These are phyloP conservation scores for Aspergillus sojae DNA, from an alignment of 2,329 filamentous ascomycete genomes.

Conservation along the genomic window DNA sequence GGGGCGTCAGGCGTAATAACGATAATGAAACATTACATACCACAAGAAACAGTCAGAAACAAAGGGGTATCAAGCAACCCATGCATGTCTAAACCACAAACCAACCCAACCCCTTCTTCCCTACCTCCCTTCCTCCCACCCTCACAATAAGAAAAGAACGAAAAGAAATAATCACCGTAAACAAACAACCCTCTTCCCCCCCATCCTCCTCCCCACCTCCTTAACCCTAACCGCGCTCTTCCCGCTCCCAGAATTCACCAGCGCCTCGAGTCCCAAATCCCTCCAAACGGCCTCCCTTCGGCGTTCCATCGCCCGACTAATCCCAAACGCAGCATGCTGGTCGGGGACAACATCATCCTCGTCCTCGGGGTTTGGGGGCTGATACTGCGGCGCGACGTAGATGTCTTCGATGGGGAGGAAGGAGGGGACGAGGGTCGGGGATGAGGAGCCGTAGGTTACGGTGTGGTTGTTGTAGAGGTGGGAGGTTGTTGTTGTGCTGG, in stretches of 20 bases:
- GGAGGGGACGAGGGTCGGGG: conserved; percentile 39
- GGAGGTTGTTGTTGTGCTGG: conserved; percentile 15
- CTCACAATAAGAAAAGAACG: not conserved
- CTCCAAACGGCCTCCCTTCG: conserved; percentile 59
- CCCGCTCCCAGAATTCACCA: conserved; percentile 22
- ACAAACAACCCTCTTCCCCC: conserved; percentile 40
- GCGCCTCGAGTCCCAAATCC: conserved; percentile 48
- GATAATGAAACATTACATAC: not conserved
- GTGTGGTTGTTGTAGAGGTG: conserved; percentile 20
- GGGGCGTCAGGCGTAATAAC: not conserved
- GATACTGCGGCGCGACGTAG: conserved; percentile 61
- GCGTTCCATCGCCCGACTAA: conserved; percentile 62
- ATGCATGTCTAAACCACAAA: not conserved
- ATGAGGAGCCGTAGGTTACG: conserved; percentile 34
- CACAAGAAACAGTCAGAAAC: not conserved
- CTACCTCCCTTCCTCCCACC: no score
- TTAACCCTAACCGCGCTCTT: conserved; percentile 27
- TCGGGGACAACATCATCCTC: conserved; percentile 69
- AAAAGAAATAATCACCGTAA: conserved; percentile 31
- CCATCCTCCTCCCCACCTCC: conserved; percentile 39
- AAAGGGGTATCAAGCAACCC: not conserved
- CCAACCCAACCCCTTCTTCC: no score
- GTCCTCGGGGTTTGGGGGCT: conserved; percentile 67
- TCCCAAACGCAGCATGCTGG: conserved; percentile 69
- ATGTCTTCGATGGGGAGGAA: conserved; percentile 62